Conservation (phyloP, 2,329 filamentous ascomycete genomes). For the Colletotrichum cereale region DNA sequence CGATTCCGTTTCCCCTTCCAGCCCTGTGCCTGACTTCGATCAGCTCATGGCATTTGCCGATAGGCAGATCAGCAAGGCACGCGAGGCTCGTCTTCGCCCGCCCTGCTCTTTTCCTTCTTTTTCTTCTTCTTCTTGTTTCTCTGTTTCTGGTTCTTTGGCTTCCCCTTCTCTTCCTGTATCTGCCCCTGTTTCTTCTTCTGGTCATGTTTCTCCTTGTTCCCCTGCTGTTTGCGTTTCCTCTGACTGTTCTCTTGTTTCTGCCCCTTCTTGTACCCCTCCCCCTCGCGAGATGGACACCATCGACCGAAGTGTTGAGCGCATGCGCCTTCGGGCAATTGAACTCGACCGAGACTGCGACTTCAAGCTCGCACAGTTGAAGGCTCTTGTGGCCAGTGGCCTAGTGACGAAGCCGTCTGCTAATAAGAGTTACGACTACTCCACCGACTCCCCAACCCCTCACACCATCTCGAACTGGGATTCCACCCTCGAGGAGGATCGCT, state of each 20-base stretch:
- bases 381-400: background rate
- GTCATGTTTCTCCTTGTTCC: background rate
- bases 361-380: slow-evolving; percentile 20
- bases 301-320: slow-evolving; percentile 15
- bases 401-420: background rate
- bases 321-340: slow-evolving; percentile 8
- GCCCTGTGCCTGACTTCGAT: slow-evolving; percentile 9
- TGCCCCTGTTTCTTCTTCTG: background rate
- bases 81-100: slow-evolving; percentile 2
- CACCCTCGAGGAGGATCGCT: slow-evolving; percentile 12
- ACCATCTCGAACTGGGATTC: slow-evolving; percentile 28
- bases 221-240: background rate
- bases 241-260: background rate
- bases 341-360: background rate
- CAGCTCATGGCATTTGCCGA: slow-evolving; percentile 21
- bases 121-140: background rate
- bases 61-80: background rate
- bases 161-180: background rate
- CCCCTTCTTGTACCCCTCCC: slow-evolving; percentile 3
- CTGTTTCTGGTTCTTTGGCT: background rate
- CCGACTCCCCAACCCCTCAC: slow-evolving; percentile 15
- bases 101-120: background rate
- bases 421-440: slow-evolving; percentile 22
- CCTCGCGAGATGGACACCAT: slow-evolving; percentile 15
- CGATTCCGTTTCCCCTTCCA: background rate